These are phyloP conservation scores for Ganoderma boninense DNA, from an alignment of 1,284 basidiomycete species.

Conservation along the genomic window DNA sequence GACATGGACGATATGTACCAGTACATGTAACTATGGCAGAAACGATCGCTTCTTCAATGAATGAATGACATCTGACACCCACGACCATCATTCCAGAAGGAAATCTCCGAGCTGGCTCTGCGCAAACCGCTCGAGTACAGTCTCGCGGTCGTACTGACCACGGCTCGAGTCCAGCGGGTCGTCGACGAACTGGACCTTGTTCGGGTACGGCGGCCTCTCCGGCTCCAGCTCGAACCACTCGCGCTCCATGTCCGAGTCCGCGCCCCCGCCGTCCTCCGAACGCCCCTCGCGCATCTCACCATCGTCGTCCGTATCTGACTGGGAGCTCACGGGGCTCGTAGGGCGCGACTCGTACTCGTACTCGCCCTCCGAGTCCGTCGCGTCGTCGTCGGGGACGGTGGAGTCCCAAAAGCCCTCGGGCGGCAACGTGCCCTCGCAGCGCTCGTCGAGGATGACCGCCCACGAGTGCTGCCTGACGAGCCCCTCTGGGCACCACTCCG, in stretches of 20 bases:
- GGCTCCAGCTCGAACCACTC: constrained; percentile 6
- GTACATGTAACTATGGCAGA: background rate
- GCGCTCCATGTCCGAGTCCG: constrained; percentile 1
- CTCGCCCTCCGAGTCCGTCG: background rate
- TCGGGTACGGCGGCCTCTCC: background rate
- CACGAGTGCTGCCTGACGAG: background rate
- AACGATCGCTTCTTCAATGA: background rate
- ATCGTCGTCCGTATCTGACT: background rate
- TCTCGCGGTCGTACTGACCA: background rate
- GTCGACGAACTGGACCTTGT: constrained; percentile 1
- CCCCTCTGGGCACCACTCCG: background rate
- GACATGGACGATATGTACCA: background rate
- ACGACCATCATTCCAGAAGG: background rate
- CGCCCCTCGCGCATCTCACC: background rate
- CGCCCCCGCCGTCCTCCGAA: background rate
- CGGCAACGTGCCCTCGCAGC: background rate
- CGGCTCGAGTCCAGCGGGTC: background rate
- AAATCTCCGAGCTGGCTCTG: constrained; percentile 1
- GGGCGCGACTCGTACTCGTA: background rate
- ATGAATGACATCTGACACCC: background rate
- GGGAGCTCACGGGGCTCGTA: background rate
- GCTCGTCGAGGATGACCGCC: background rate
- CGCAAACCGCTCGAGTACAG: background rate
- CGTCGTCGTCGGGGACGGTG: background rate
- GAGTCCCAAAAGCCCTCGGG: background rate